Evolutionary conservation across 2,329 filamentous ascomycete species (phyloP), one percentile per base, ranked within the genome.

Genomic region (Chlorencoelia australis): DNA sequence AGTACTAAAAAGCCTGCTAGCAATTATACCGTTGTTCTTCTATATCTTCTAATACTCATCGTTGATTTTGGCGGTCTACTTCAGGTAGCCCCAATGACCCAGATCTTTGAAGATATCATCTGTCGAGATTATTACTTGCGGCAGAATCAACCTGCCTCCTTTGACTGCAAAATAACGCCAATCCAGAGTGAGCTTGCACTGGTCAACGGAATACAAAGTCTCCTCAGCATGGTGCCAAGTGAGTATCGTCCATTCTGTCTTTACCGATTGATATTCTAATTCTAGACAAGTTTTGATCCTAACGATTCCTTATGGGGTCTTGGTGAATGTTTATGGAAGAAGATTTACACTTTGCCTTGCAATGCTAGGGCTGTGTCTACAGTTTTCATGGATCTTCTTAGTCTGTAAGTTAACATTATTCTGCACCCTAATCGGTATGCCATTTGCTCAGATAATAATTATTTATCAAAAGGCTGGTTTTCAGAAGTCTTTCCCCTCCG

Each of bases 261-360:
- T 30, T 30, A n/a, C 28, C 19, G 15, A 18, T 30, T 30, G 3
- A n/a, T n/a, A n/a, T n/a, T n/a, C n/a, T n/a, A n/a, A 13, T 18
- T 18, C 15, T 30, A 30, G 28, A 30, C 28, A n/a, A n/a, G n/a
- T n/a, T n/a, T 18, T 30, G 16, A 18, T 33, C 14, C 19, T 33
- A 7, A 33, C 11, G 2, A 33, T 33, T 22, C 30, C 20, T 21
- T 33, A 33, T 18, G 30, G 20, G 11, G 19, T 33, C 15, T 20
- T 33, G 17, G 19, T 33, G 19, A 33, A 33, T 11, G 9, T 24
- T 10, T 56, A 25, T 35, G 6, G 21, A 33, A 26, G 17, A 35
- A 35, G 17, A 29, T 35, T 15, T 29, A 35, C 29, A 28, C 32
- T 35, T 19, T 19, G 29, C 24, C 15, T 35, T 28, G 10, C 5